phyloP scores from a whole-genome alignment of 345 rosid species.

The Euphorbia pulcherrima region DNA sequence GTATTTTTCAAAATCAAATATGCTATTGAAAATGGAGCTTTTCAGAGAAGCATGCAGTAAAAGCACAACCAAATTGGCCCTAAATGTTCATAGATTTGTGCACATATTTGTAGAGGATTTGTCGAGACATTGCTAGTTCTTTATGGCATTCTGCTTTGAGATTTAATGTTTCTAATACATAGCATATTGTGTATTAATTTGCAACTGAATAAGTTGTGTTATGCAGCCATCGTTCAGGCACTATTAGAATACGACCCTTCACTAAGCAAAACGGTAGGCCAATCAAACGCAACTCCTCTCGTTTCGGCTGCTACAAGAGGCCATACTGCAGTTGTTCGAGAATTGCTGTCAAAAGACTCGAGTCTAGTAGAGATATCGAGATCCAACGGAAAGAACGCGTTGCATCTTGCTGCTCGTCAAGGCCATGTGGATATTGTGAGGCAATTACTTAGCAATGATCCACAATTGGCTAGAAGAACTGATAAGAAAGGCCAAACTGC shows the following conservation, averaged over 20 bases:
- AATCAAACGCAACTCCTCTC: conserved; percentile 81
- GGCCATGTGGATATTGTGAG: conserved; percentile 82
- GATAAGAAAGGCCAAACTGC: conserved; percentile 96
- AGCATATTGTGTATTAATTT: too few relatives aligned
- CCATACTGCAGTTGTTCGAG: conserved; percentile 52
- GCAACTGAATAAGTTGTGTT: conserved; percentile 16
- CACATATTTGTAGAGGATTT: too few relatives aligned
- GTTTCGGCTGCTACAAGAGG: conserved; percentile 79
- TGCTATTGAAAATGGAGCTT: too few relatives aligned
- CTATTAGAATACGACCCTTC: conserved; percentile 61
- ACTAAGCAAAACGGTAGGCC: conserved; percentile 66
- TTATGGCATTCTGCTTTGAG: too few relatives aligned
- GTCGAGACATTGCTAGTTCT: too few relatives aligned
- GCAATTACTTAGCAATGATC: conserved; percentile 57
- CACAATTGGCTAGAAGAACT: conserved; percentile 68
- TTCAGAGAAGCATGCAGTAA: too few relatives aligned
- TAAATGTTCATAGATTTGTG: too few relatives aligned
- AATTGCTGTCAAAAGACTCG: conserved; percentile 58
- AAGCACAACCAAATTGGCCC: too few relatives aligned
- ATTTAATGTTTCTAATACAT: too few relatives aligned
- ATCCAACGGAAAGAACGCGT: conserved; percentile 83
- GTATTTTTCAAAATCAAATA: too few relatives aligned
- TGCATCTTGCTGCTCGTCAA: conserved; percentile 87
- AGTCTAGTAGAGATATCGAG: conserved; percentile 56
- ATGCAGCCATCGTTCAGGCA: conserved; percentile 74